phyloP scores from a whole-genome alignment of 1,139 yeast genomes.

The Geotrichum histeridarum region DNA sequence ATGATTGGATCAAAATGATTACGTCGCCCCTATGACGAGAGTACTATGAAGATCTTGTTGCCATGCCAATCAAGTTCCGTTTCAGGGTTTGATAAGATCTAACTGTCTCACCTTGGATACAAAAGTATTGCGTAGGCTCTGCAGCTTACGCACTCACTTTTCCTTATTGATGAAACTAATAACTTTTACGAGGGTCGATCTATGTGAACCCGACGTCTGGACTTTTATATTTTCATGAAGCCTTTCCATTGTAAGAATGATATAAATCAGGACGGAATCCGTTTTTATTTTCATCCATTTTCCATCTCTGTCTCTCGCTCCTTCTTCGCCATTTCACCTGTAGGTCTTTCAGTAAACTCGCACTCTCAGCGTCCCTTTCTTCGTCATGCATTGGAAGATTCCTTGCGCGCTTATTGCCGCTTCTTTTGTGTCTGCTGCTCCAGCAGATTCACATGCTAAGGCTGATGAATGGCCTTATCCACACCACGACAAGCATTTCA shows the following conservation, averaged over 20 bases:
- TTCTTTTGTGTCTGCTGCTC: constrained; percentile 7
- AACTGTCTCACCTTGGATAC: background rate
- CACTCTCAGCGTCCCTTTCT: background rate
- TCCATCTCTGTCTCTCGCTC: background rate
- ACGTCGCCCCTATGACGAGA: background rate
- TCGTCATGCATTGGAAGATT: background rate
- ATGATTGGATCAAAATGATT: background rate
- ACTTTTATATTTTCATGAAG: too few species aligned
- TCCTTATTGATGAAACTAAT: too few species aligned
- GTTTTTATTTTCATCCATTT: background rate
- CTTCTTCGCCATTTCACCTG: background rate
- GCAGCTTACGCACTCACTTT: background rate
- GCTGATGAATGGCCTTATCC: background rate
- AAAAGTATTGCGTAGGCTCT: background rate
- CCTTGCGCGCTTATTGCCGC: background rate
- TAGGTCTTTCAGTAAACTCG: background rate
- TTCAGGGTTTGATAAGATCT: constrained; percentile 1
- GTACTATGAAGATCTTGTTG: background rate
- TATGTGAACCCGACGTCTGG: too few species aligned
- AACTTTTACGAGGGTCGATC: too few species aligned
- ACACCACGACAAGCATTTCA: background rate
- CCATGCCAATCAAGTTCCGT: background rate
- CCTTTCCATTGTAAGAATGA: too few species aligned
- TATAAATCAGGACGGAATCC: background rate
- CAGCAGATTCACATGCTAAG: background rate